These are phyloP conservation scores for Allium fistulosum DNA, from an alignment of 106 monocot genomes.

Conservation along the genomic window DNA sequence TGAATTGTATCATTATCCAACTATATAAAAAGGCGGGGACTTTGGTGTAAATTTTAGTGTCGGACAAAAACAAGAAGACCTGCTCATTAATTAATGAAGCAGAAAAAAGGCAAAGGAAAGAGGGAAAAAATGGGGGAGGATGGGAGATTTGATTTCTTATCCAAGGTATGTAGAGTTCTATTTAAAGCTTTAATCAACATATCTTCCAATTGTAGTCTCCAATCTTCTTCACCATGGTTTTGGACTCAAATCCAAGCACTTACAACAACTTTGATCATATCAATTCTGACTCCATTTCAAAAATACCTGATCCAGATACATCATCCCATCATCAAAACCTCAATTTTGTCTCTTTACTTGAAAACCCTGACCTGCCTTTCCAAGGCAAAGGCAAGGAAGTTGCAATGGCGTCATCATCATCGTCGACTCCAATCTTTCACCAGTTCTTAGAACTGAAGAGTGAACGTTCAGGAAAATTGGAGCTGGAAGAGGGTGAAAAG, in stretches of 20 bases:
- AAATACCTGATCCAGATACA: neutral
- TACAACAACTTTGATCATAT: neutral
- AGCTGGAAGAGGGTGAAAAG: slow-evolving; percentile 17
- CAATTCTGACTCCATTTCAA: slow-evolving; percentile 5
- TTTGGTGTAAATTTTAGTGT: too few species aligned
- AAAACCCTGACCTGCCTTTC: slow-evolving; percentile 34
- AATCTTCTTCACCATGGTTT: slow-evolving; percentile 1
- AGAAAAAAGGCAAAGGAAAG: too few species aligned
- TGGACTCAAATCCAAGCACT: neutral
- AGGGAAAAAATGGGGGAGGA: too few species aligned
- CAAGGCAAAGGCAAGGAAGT: slow-evolving; percentile 51
- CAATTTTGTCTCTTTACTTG: slow-evolving; percentile 88
- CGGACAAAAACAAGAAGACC: too few species aligned
- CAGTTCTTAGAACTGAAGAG: slow-evolving; percentile 24
- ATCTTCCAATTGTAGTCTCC: slow-evolving; percentile 1
- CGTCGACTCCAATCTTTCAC: slow-evolving; percentile 13
- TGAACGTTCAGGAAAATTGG: neutral
- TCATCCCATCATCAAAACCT: slow-evolving; percentile 52
- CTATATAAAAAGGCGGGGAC: too few species aligned
- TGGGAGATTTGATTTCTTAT: too few species aligned
- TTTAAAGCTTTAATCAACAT: neutral
- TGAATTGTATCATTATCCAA: too few species aligned
- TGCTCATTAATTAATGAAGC: too few species aligned
- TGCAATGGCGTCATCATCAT: neutral
- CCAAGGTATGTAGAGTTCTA: too few species aligned